Evolutionary conservation across 108 stramenopile genomes (phyloP).

Genomic region (Parietichytrium sp.): DNA sequence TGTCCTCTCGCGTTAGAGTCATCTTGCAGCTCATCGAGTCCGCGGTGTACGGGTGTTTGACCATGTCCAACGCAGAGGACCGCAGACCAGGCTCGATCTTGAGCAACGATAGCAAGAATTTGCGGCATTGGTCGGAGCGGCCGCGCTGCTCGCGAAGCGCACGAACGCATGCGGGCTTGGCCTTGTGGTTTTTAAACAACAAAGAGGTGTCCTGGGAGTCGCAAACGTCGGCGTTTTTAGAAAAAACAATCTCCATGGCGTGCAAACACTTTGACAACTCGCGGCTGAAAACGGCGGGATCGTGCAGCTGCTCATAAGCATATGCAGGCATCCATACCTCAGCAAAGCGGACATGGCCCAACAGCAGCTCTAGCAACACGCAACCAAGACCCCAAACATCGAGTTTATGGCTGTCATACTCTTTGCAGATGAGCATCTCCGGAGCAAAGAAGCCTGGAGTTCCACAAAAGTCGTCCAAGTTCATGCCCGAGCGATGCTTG

Average conservation of each 20-base stretch:
- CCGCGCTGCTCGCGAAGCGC: not conserved
- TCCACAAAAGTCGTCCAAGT: constrained; percentile 32
- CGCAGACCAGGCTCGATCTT: not conserved
- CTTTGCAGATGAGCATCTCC: not conserved
- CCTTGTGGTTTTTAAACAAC: not conserved
- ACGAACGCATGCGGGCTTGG: not conserved
- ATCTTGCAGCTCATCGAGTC: too few species aligned
- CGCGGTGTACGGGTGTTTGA: too few species aligned
- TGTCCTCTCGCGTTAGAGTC: too few species aligned
- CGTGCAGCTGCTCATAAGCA: constrained; percentile 16
- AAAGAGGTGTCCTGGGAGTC: not conserved
- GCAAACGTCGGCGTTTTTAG: not conserved
- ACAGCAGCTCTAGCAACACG: constrained; percentile 21
- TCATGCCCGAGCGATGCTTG: not conserved
- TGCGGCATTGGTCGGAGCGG: not conserved
- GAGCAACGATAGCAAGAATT: constrained; percentile 25
- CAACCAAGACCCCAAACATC: constrained; percentile 37
- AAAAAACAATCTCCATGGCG: not conserved
- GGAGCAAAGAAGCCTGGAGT: constrained; percentile 47
- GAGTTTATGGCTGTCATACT: constrained; percentile 5
- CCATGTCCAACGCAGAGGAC: not conserved
- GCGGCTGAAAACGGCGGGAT: not conserved
- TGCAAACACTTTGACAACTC: not conserved
- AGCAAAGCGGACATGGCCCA: not conserved
- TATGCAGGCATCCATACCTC: constrained; percentile 37